Base-by-base conservation (phyloP, 257 asterid genomes). In the Primulina huaijiensis region DNA sequence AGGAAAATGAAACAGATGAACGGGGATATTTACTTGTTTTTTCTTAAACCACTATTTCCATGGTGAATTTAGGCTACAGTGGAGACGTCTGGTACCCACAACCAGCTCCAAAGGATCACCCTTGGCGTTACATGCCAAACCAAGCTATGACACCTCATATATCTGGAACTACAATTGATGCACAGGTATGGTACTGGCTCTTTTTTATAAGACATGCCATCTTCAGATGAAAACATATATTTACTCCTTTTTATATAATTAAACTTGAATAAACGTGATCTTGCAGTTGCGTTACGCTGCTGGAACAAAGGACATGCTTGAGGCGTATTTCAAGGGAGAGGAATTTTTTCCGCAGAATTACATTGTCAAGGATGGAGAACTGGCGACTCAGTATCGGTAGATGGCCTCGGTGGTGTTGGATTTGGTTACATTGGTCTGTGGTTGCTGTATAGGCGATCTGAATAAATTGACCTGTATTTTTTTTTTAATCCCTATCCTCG, bases 11-110 rank as follows among this genome's bases (percentile, higher is more conserved):
- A 50, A 43, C 3, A 8, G 21, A 50, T 50, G 7, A 50, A 50
- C 57, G 3, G 8, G 21, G 23, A 27, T 55, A 20, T 25, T 23
- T n/a, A 52, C 3, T 17, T 68, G 29, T 8, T 2, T 8, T 2
- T 35, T 29, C 25, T 64, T 29, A 53, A n/a, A 25, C 20, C 46
- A 38, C 25, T 59, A 23, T 9, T 60, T n/a, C 7, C 23, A 31
- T 35, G 62, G 35, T 55, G 21, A 62, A 31, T 67, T 12, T 70
- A 92, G 98, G 99, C 23, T 94, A 94, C 81, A 91, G 99, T 38
- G 99, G 99, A 63, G 99, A 94, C 76, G 99, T 91, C 72, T 94
- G 99, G 99, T 60, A 86, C 81, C 97, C 99, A 31, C 99, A 94
- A 62, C 99, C 99, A 68, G 99, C 99, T 53, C 99, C 99, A 5